Conservation (phyloP, 2,329 filamentous ascomycete species). For the Fusarium torulosum region DNA sequence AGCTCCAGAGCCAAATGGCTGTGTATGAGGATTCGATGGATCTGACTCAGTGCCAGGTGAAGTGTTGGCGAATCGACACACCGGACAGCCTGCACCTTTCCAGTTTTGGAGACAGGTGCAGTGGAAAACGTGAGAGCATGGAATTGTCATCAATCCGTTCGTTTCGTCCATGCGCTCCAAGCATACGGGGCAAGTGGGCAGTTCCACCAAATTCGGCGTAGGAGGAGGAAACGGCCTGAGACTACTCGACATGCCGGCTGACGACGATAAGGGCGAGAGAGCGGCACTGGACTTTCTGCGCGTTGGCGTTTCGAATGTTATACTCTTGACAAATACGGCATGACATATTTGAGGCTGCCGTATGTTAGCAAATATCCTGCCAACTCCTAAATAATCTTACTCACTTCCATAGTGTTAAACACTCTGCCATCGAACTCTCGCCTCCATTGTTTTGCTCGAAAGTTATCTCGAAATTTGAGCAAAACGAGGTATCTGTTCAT, state of each 20-base stretch:
- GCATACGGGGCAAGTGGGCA: constrained; percentile 96
- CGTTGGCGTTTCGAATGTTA: constrained; percentile 80
- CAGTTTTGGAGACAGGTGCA: constrained; percentile 96
- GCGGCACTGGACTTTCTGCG: constrained; percentile 63
- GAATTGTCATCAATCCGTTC: constrained; percentile 92
- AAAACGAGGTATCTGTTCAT: constrained; percentile 95
- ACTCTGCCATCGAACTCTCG: constrained; percentile 91
- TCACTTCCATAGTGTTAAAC: constrained; percentile 90
- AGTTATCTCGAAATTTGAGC: constrained; percentile 87
- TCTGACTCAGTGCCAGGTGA: constrained; percentile 55
- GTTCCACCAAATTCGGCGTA: constrained; percentile 87
- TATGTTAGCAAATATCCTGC: constrained; percentile 31
- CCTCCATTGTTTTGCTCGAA: constrained; percentile 82
- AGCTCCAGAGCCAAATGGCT: constrained; percentile 69
- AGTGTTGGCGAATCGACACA: constrained; percentile 86
- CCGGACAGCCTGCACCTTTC: constrained; percentile 92
- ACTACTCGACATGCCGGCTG: constrained; percentile 57
- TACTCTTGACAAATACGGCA: constrained; percentile 92
- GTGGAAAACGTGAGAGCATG: constrained; percentile 98
- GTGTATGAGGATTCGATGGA: constrained; percentile 62
- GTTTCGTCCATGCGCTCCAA: constrained; percentile 99
- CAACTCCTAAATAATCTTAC: constrained; percentile 7
- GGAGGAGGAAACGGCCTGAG: constrained; percentile 72
- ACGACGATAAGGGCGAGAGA: constrained; percentile 68
- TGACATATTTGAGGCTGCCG: constrained; percentile 88